Evolutionary conservation across 2,329 filamentous ascomycete genomes (phyloP).

Genomic region (Venturiaceae sp.): DNA sequence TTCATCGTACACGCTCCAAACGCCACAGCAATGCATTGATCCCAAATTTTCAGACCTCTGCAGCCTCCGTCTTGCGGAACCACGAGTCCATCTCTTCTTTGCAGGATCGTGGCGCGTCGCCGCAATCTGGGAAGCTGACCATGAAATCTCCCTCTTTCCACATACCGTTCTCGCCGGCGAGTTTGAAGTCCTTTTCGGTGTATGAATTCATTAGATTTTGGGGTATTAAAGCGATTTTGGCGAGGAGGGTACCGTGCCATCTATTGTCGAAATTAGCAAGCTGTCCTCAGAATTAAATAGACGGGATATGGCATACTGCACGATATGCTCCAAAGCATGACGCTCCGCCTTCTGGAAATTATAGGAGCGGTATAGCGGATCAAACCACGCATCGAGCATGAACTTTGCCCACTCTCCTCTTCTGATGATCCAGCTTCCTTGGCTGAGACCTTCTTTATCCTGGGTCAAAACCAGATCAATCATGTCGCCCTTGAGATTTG

Average conservation of each 20-base stretch:
- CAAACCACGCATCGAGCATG: constrained; percentile 92
- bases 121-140: constrained; percentile 68
- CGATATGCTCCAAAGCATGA: constrained; percentile 66
- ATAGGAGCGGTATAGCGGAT: constrained; percentile 86
- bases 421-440: constrained; percentile 68
- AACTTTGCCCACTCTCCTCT: constrained; percentile 88
- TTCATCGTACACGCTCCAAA: background rate
- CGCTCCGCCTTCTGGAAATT: constrained; percentile 93
- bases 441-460: constrained; percentile 68
- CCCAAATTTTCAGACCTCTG: background rate
- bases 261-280: constrained; percentile 52
- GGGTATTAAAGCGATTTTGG: constrained; percentile 80
- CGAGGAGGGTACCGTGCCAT: constrained; percentile 94
- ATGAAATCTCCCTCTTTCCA: constrained; percentile 82
- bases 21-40: background rate
- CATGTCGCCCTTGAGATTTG: constrained; percentile 64
- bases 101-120: constrained; percentile 48
- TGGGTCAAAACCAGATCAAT: constrained; percentile 79
- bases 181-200: constrained; percentile 26
- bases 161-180: constrained; percentile 33
- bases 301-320: constrained; percentile 29
- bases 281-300: background rate
- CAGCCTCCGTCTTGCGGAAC: constrained; percentile 20
- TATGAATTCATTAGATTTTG: constrained; percentile 77
- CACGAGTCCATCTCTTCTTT: constrained; percentile 58